These are phyloP conservation scores for Chrysoporthe puriensis DNA, from an alignment of 2,329 filamentous ascomycete genomes.

Conservation along the genomic window DNA sequence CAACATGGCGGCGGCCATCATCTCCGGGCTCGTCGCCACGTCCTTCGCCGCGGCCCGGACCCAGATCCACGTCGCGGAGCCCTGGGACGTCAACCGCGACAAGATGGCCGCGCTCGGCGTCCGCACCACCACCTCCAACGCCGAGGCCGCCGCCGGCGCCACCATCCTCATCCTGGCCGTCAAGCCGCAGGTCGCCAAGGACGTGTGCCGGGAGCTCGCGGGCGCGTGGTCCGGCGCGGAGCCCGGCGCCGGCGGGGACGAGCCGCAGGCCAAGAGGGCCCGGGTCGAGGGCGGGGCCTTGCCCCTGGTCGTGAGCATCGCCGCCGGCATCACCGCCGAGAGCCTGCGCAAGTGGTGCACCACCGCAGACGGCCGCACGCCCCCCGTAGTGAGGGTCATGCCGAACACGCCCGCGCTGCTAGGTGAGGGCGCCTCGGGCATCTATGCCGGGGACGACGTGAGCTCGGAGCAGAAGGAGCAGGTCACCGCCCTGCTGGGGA, in stretches of 20 bases:
- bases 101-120: constrained; percentile 53
- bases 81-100: constrained; percentile 55
- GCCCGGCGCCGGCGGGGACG: neutral
- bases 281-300: constrained; percentile 20
- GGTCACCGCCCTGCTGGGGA: constrained; percentile 46
- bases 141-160: constrained; percentile 47
- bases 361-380: constrained; percentile 41
- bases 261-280: constrained; percentile 2
- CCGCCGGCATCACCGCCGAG: constrained; percentile 51
- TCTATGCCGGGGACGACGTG: constrained; percentile 49
- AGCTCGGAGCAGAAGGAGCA: constrained; percentile 47
- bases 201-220: constrained; percentile 52
- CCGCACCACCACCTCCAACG: constrained; percentile 50
- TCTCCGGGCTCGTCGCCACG: constrained; percentile 50
- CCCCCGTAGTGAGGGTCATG: constrained; percentile 56
- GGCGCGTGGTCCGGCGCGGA: constrained; percentile 36
- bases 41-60: constrained; percentile 45
- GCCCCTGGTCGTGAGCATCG: constrained; percentile 54
- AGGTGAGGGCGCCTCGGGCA: constrained; percentile 53
- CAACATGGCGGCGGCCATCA: constrained; percentile 58
- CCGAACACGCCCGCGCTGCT: constrained; percentile 56
- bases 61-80: constrained; percentile 51
- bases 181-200: constrained; percentile 55
- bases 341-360: constrained; percentile 49
- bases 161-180: constrained; percentile 54